Conservation (phyloP, 345 rosid genomes). For the Gossypium rotundifolium region DNA sequence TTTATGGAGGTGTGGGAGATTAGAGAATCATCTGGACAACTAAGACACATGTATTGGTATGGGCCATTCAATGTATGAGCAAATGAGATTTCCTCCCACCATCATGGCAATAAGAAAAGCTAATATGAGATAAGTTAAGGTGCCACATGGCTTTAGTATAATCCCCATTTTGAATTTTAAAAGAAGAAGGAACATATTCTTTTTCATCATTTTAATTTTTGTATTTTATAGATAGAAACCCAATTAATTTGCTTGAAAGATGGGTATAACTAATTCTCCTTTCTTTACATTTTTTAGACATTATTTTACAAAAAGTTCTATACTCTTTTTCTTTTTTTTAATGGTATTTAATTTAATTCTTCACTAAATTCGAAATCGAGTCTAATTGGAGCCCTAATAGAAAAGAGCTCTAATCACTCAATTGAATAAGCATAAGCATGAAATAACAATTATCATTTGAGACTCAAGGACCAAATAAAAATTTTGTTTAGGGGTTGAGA, state of each 20-base stretch:
- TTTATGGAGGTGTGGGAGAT: not conserved
- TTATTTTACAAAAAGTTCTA: not conserved
- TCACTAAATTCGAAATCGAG: no score
- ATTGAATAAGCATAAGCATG: no score
- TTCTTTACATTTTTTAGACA: not conserved
- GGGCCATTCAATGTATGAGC: constrained; percentile 19
- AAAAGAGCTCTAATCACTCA: no score
- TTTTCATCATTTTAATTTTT: not conserved
- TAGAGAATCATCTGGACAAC: constrained; percentile 14
- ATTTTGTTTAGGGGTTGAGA: no score
- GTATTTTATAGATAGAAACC: not conserved
- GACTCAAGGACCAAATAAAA: no score
- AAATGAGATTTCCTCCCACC: not conserved
- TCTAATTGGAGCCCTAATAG: no score
- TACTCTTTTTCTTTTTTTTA: no score
- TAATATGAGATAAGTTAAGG: not conserved
- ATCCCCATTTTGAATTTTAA: not conserved
- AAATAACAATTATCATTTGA: no score
- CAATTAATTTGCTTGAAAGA: not conserved
- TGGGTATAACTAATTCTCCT: not conserved
- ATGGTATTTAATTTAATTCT: no score
- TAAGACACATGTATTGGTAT: not conserved
- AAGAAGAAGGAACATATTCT: constrained; percentile 10
- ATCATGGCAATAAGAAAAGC: not conserved
- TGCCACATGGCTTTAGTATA: constrained; percentile 17